Evolutionary conservation across 768 basidiomycete genomes (phyloP), one percentile per base, ranked within the genome.

Genomic region (Lactarius sp.): DNA sequence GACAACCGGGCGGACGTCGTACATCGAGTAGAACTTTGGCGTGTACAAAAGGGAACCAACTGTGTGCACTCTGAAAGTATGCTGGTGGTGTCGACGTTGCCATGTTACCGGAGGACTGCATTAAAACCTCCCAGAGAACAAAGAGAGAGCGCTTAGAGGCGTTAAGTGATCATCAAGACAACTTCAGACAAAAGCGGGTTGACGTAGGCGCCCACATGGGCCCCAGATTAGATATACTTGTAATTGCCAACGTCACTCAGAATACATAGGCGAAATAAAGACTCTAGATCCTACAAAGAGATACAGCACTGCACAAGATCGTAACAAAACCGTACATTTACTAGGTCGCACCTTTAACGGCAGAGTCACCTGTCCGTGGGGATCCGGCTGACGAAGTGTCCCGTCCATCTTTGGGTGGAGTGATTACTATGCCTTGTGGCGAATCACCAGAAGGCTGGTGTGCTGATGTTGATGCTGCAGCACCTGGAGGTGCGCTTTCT

Each of bases 221-320:
- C 9, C 39, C 39, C 27, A 27, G 27, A 27, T 27, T 27, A 27
- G 27, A 27, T 27, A 27, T 27, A 22, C 22, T 51, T 7, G 52
- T 41, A 18, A 33, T 51, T 51, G 36, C 13, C 57, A 20, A 47
- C 41, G 27, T 13, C 39, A 41, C 39, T 39, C 41, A 33, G 31
- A 56, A 52, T 64, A 64, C 49, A 60, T 37, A 27, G 20, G 50
- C 34, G 41, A 56, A 44, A 65, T 60, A 60, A 64, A 60, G 41
- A 60, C 5, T 56, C 59, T 65, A 65, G 59, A 65, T 60, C 53
- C 22, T 65, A 65, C 59, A 65, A 60, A 52, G n/a, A 59, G 59
- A 65, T 65, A 65, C 64, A 65, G 63, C 63, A 56, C 42, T 60
- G 39, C n/a, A 60, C 14, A 46, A 50, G 18, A 56, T 31, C 49